A percentile compares a stretch with the other conserved stretches of the same genome.
Evolutionary conservation across 2,329 filamentous ascomycete genomes (phyloP).

Genomic region (Chaetomiaceae sp.): DNA sequence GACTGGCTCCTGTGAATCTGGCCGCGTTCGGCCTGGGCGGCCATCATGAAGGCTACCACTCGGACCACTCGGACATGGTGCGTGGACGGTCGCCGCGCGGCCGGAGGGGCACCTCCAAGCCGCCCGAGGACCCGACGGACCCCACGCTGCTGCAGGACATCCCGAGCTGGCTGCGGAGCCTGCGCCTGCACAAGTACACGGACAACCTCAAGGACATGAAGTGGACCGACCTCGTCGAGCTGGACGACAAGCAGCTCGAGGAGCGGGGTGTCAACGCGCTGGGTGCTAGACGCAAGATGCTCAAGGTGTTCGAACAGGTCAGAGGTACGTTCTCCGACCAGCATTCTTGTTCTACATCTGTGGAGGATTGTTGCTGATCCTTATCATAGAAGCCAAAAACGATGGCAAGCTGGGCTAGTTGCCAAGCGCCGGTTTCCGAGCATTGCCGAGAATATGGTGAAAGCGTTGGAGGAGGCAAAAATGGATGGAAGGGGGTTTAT

Average conservation of each 20-base stretch:
- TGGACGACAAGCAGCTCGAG: constrained; percentile 90
- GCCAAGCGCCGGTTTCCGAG: not conserved
- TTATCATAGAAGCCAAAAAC: constrained; percentile 58
- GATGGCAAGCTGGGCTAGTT: constrained; percentile 60
- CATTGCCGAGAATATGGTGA: not conserved
- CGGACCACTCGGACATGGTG: constrained; percentile 86
- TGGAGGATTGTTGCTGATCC: constrained; percentile 11
- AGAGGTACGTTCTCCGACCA: constrained; percentile 50
- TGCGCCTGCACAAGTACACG: constrained; percentile 96
- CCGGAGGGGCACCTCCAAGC: constrained; percentile 89
- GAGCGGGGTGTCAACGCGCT: constrained; percentile 90
- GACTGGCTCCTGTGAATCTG: constrained; percentile 65
- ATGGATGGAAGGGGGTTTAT: not conserved
- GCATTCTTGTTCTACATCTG: too few species aligned
- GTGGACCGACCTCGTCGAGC: constrained; percentile 85
- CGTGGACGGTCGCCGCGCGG: constrained; percentile 89
- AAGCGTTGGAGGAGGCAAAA: not conserved
- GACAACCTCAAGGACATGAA: constrained; percentile 96
- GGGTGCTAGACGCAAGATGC: constrained; percentile 91
- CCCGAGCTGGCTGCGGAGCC: constrained; percentile 87
- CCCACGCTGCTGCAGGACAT: constrained; percentile 87
- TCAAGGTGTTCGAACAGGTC: constrained; percentile 98
- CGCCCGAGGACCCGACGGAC: constrained; percentile 95
- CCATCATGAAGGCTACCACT: constrained; percentile 78
- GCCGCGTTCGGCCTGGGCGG: constrained; percentile 64